Conservation (phyloP, 805 yeast species). For the Torulaspora maleeae region DNA sequence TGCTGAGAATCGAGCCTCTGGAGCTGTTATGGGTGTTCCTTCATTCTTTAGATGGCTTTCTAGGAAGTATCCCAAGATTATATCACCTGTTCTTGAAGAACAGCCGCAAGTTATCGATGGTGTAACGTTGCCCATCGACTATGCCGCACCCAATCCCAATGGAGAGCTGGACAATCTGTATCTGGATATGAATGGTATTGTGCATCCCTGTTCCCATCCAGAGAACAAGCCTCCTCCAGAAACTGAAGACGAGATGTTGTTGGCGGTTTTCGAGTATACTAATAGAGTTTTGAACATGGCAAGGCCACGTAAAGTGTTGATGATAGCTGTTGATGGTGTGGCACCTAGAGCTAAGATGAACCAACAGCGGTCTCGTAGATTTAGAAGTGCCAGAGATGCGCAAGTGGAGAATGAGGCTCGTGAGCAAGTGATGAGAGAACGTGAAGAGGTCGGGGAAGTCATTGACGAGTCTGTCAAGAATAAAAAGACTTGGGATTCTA, state of each 20-base stretch:
- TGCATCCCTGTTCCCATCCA: conserved; percentile 98
- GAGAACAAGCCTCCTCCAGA: conserved; percentile 94
- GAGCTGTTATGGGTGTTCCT: conserved; percentile 81
- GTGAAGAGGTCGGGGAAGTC: conserved; percentile 47
- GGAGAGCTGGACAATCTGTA: conserved; percentile 94
- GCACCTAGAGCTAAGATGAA: conserved; percentile 99
- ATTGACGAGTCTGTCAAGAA: conserved; percentile 72
- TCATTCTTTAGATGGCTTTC: conserved; percentile 97
- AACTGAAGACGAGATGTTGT: conserved; percentile 94
- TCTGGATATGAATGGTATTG: conserved; percentile 98
- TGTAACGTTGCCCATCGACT: conserved; percentile 57
- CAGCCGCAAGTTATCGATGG: conserved; percentile 56
- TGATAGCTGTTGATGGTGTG: conserved; percentile 98
- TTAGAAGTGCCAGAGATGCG: conserved; percentile 88
- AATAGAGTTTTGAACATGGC: conserved; percentile 91
- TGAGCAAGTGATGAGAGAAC: conserved; percentile 40
- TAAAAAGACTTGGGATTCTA: conserved; percentile 87
- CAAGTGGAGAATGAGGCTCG: conserved; percentile 68
- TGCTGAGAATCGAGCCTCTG: no score
- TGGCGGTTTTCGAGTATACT: conserved; percentile 88
- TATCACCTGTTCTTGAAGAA: conserved; percentile 83
- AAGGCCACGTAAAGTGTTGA: conserved; percentile 83
- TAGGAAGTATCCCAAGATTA: conserved; percentile 86
- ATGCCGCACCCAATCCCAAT: conserved; percentile 78
- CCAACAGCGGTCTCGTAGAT: conserved; percentile 91